Conservation (phyloP, 768 basidiomycete species). For the Plicaturopsis crispa region DNA sequence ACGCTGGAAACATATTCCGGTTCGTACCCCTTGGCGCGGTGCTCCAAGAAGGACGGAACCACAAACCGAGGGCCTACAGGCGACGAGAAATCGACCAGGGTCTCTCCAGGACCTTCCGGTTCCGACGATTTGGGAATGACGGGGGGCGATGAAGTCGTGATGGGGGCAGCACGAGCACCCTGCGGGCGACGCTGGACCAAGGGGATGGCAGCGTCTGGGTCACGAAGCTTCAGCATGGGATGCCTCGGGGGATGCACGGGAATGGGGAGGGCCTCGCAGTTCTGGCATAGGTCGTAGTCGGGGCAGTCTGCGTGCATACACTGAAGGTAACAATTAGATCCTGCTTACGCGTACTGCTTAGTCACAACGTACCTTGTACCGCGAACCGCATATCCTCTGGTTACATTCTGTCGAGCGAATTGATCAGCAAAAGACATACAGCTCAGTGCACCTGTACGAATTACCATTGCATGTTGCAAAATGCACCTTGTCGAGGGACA, state of each 20-base stretch:
- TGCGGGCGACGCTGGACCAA: too few relatives aligned
- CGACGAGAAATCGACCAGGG: too few relatives aligned
- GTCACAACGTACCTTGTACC: slow-evolving; percentile 47
- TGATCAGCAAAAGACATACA: too few relatives aligned
- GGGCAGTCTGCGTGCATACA: slow-evolving; percentile 75
- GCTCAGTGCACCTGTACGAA: too few relatives aligned
- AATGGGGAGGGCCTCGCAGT: slow-evolving; percentile 77
- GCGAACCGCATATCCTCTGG: slow-evolving; percentile 46
- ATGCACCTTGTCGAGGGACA: slow-evolving; percentile 27
- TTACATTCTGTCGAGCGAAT: too few relatives aligned
- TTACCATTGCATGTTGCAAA: slow-evolving; percentile 58
- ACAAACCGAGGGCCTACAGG: too few relatives aligned
- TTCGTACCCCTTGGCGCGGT: too few relatives aligned
- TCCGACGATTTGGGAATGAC: too few relatives aligned
- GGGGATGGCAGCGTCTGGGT: slow-evolving; percentile 39
- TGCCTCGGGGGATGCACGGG: slow-evolving; percentile 66
- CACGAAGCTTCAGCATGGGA: slow-evolving; percentile 68
- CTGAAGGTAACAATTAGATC: slow-evolving; percentile 24
- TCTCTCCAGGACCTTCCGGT: too few relatives aligned
- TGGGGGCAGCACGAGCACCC: neutral
- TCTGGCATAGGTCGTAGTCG: slow-evolving; percentile 75
- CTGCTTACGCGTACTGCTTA: slow-evolving; percentile 4
- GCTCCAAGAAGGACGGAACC: too few relatives aligned
- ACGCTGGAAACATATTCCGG: too few relatives aligned
- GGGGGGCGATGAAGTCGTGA: neutral